Conservation (phyloP, 73 alveolate genomes). For the Tetrahymena borealis region DNA sequence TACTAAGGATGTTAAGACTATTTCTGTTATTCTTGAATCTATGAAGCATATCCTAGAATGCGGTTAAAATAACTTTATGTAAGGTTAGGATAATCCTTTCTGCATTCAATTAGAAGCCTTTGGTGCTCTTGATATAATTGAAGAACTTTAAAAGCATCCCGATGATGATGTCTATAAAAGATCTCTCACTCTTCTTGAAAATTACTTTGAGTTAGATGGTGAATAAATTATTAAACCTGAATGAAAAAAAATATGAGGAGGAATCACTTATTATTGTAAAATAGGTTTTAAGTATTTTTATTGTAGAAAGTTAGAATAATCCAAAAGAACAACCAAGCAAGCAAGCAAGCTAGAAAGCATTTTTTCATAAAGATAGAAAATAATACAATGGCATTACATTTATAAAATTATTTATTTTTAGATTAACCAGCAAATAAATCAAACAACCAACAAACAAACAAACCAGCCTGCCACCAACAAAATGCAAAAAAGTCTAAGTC, state of each 20-base stretch:
- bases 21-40: conserved; percentile 87
- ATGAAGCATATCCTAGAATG: conserved; percentile 57
- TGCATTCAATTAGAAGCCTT: conserved; percentile 58
- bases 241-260: neutral
- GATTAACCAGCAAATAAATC: no score
- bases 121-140: conserved; percentile 74
- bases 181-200: conserved; percentile 71
- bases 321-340: neutral
- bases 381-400: no score
- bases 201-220: conserved; percentile 67
- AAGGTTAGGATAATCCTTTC: conserved; percentile 50
- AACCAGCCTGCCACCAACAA: no score
- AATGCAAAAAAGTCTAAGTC: no score
- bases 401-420: no score
- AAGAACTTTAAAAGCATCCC: conserved; percentile 78
- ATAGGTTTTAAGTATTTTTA: neutral
- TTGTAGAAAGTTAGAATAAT: neutral
- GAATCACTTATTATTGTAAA: neutral
- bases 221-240: conserved; percentile 18
- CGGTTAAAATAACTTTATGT: conserved; percentile 48
- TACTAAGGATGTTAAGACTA: conserved; percentile 59
- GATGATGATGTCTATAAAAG: conserved; percentile 76
- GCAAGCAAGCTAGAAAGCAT: no score
- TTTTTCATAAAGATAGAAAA: no score
- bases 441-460: no score